Conservation (phyloP, 306 rosid species). For the Rosa multiflora region DNA sequence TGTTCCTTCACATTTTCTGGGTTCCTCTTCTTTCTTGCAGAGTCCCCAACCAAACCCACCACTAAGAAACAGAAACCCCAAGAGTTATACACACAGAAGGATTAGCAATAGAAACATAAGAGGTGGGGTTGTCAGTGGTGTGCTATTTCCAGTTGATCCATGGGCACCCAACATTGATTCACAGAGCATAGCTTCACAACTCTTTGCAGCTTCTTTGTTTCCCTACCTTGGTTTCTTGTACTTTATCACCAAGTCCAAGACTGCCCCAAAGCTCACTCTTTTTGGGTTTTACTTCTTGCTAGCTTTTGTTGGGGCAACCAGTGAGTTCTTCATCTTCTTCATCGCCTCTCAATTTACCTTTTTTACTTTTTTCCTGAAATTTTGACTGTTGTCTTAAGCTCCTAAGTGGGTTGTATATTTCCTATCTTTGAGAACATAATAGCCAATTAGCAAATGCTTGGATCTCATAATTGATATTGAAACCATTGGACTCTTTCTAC, state of each 20-base stretch:
- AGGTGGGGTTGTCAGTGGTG: constrained; percentile 41
- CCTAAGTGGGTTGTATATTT: not conserved
- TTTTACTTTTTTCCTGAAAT: not conserved
- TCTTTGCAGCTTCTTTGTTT: constrained; percentile 76
- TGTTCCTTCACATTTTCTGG: constrained; percentile 33
- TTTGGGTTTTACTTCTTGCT: constrained; percentile 93
- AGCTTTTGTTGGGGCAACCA: constrained; percentile 86
- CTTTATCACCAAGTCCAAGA: constrained; percentile 84
- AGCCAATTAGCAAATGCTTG: not conserved
- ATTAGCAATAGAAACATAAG: constrained; percentile 20
- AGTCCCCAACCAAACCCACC: constrained; percentile 15
- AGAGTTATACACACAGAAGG: constrained; percentile 8
- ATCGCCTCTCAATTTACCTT: not conserved
- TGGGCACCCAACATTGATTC: constrained; percentile 90
- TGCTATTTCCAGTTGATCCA: constrained; percentile 72
- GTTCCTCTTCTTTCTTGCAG: constrained; percentile 17
- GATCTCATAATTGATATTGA: not conserved
- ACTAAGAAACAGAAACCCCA: constrained; percentile 17
- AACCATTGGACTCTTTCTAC: not conserved
- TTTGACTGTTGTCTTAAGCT: not conserved
- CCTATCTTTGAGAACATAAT: too few relatives aligned
- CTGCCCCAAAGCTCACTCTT: constrained; percentile 86
- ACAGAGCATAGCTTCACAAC: constrained; percentile 82
- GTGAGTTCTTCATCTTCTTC: constrained; percentile 48
- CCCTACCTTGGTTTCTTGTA: constrained; percentile 89